Evolutionary conservation across 108 stramenopile genomes (phyloP), one percentile per base, ranked within the genome.

Genomic region (Conticribra weissflogii): DNA sequence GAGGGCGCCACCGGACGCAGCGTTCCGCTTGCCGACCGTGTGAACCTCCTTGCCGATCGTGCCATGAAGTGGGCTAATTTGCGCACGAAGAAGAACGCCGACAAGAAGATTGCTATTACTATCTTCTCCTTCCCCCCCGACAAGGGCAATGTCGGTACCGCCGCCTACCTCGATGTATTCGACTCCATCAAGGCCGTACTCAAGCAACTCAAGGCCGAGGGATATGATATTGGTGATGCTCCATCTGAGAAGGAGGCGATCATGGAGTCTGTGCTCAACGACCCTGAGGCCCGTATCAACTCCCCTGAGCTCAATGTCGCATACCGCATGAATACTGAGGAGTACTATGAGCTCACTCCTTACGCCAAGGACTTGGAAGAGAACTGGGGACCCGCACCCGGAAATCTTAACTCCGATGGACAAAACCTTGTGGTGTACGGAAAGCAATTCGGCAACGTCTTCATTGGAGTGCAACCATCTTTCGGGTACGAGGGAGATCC

Each of bases 41-140:
- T 98, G 52, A 91, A 95, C 82, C 85, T 96, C 5, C 85, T 98
- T 16, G 97, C 97, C 34, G 94, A 96, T 67, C 89, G 97, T 51
- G 80, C 92, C 49, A 58, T 97, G 59, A 97, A 97, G 89, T 94
- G 97, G 96, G 79, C 86, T 46, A 84, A 71, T 62, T 86, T 95
- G 29, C 82, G 82, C 49, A 76, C 76, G 44, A 98, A 98, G 91
- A 75, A 88, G 54, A 90, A 90, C 44, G 41, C 68, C 63, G 95
- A 97, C 47, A 98, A 98, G 90, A 98, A 97, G 82, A 91, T 98
- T 79, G 95, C 97, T 18, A 89, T 98, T 47, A 98, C 97, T 18
- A 93, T 98, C 86, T 98, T 98, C 82, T 95, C 94, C 36, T 98
- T 98, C 88, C 97, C 97, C 48, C 97, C 97, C 32, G 97, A 98